A percentile compares a stretch with the other conserved stretches of the same genome.
phyloP scores from a whole-genome alignment of 495 filamentous ascomycete genomes.

The Xanthoparmelia taractica region DNA sequence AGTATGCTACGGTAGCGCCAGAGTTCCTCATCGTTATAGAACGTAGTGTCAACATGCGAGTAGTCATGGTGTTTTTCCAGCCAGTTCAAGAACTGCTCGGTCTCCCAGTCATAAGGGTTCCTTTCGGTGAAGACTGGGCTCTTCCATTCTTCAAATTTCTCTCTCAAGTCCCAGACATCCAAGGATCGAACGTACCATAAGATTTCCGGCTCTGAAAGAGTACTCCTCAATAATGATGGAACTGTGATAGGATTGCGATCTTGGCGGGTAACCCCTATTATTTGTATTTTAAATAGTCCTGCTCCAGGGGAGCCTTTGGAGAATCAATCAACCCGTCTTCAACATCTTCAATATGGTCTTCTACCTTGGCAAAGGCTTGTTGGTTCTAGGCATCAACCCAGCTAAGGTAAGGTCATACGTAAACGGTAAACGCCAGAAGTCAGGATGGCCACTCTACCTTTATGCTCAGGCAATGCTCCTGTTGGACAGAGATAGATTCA shows the following conservation, averaged over 20 bases:
- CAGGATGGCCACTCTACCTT: too few species aligned
- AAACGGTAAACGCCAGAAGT: too few species aligned
- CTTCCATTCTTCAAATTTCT: background rate
- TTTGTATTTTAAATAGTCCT: too few species aligned
- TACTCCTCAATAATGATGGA: background rate
- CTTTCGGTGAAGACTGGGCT: background rate
- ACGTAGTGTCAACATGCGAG: background rate
- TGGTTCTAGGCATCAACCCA: too few species aligned
- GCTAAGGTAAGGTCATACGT: too few species aligned
- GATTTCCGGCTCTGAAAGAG: background rate
- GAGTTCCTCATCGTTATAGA: background rate
- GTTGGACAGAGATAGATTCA: too few species aligned
- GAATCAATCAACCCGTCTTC: too few species aligned
- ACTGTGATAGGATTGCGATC: background rate
- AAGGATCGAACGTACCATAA: background rate
- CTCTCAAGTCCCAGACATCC: background rate
- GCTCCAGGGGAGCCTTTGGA: too few species aligned
- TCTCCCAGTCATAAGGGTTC: background rate
- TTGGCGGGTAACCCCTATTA: too few species aligned
- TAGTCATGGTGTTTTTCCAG: background rate
- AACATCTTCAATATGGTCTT: too few species aligned
- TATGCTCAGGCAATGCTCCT: too few species aligned
- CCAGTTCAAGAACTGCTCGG: background rate
- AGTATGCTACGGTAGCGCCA: background rate
- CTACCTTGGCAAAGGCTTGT: too few species aligned